A percentile compares a stretch with the other conserved stretches of the same genome.
Conservation (phyloP, 192 early-diverging fungal species). For the Coemansia sp. region DNA sequence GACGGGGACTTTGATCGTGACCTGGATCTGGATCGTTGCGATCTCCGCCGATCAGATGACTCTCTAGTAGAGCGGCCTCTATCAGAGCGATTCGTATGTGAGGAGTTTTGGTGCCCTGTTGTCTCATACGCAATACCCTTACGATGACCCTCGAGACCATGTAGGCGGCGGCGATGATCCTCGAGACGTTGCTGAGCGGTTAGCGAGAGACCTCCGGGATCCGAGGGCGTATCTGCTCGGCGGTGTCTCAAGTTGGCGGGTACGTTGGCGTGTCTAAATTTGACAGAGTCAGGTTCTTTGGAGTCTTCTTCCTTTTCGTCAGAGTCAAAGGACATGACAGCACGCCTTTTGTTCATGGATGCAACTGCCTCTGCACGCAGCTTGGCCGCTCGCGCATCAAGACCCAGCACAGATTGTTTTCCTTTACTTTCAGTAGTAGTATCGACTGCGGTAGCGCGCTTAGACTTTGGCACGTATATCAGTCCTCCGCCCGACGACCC, state of each 20-base stretch:
- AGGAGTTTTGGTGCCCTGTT: not conserved
- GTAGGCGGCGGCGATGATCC: conserved; percentile 27
- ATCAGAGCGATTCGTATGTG: not conserved
- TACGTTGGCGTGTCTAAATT: conserved; percentile 22
- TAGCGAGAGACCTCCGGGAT: conserved; percentile 63
- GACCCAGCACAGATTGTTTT: conserved; percentile 33
- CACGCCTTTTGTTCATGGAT: conserved; percentile 19
- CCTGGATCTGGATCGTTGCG: not conserved
- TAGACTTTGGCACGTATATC: conserved; percentile 43
- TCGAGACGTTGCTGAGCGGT: conserved; percentile 30
- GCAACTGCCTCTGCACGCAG: conserved; percentile 29
- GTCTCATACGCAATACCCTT: conserved; percentile 10
- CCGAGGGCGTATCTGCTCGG: conserved; percentile 72
- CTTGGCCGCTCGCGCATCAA: conserved; percentile 35
- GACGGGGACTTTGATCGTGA: conserved; percentile 20
- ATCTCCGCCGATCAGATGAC: not conserved
- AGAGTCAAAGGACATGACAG: not conserved
- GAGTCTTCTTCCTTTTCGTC: not conserved
- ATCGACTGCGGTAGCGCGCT: not conserved
- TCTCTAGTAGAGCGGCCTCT: not conserved
- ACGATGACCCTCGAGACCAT: conserved; percentile 5
- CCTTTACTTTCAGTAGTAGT: not conserved
- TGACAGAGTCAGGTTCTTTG: not conserved
- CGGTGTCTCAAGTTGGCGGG: conserved; percentile 33
- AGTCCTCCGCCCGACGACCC: conserved; percentile 26